These are phyloP conservation scores for Yamadazyma mexicana DNA, from an alignment of 1,139 yeast species.

Conservation along the genomic window DNA sequence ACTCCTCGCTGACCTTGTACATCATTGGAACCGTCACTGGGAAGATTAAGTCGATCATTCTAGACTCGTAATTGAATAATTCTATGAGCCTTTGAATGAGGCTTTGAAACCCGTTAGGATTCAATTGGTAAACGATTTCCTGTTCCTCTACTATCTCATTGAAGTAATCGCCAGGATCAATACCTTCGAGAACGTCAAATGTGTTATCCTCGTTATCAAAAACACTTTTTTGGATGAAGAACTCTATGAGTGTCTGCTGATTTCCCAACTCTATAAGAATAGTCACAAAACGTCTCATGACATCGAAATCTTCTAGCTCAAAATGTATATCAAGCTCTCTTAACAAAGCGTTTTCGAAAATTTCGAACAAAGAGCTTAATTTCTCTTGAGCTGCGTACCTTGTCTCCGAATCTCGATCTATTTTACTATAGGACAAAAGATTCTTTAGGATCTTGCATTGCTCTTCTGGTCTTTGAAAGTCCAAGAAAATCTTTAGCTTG, in stretches of 20 bases:
- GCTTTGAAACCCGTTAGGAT: slow-evolving; percentile 16
- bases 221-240: slow-evolving; percentile 45
- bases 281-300: slow-evolving; percentile 33
- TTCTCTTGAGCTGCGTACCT: slow-evolving; percentile 42
- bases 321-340: slow-evolving; percentile 68
- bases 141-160: slow-evolving; percentile 12
- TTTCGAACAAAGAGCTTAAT: slow-evolving; percentile 59
- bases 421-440: slow-evolving; percentile 36
- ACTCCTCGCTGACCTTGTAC: slow-evolving; percentile 49
- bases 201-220: slow-evolving; percentile 39
- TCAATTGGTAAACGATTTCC: neutral
- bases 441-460: slow-evolving; percentile 48
- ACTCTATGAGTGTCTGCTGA: slow-evolving; percentile 47
- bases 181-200: slow-evolving; percentile 26
- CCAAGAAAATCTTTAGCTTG: slow-evolving; percentile 47
- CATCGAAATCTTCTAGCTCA: slow-evolving; percentile 48
- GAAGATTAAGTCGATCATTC: slow-evolving; percentile 39
- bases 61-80: slow-evolving; percentile 37
- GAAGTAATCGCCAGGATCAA: slow-evolving; percentile 12
- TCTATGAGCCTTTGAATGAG: slow-evolving; percentile 28
- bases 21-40: slow-evolving; percentile 46
- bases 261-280: slow-evolving; percentile 39
- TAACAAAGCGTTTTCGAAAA: slow-evolving; percentile 72
- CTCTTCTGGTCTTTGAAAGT: slow-evolving; percentile 47
- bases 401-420: slow-evolving; percentile 37